phyloP scores from a whole-genome alignment of 2,329 filamentous ascomycete species.

The Penicillium sp. region DNA sequence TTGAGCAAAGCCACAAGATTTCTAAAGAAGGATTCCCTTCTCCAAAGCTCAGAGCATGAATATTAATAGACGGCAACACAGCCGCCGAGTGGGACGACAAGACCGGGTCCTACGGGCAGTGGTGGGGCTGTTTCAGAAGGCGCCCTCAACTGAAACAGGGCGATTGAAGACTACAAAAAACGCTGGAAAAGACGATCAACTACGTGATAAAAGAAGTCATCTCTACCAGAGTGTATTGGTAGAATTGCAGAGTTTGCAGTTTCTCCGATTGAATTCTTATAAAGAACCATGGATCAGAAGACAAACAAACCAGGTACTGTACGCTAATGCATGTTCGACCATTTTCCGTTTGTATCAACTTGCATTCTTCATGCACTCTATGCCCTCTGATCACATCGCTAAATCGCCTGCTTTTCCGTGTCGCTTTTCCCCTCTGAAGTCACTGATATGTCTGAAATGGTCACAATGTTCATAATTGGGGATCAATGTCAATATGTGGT shows the following conservation, averaged over 20 bases:
- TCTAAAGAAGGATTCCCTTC: background rate
- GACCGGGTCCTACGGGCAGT: conserved; percentile 18
- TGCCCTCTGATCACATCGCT: background rate
- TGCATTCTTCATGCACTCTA: background rate
- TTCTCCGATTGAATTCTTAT: background rate
- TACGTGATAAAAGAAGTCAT: background rate
- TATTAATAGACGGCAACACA: conserved; percentile 27
- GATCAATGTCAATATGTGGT: conserved; percentile 7
- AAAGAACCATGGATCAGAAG: background rate
- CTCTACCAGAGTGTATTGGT: background rate
- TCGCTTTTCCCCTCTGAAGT: background rate
- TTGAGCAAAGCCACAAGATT: background rate
- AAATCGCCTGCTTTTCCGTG: background rate
- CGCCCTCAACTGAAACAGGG: conserved; percentile 22
- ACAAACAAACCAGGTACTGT: background rate
- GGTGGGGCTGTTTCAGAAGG: conserved; percentile 30
- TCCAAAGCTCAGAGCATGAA: conserved; percentile 5
- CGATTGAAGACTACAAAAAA: conserved; percentile 1
- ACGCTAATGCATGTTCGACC: background rate
- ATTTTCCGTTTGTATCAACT: background rate
- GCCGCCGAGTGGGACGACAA: conserved; percentile 16
- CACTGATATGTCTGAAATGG: background rate
- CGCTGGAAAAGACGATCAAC: background rate
- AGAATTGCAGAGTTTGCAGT: background rate
- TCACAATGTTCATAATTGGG: background rate